phyloP scores from a whole-genome alignment of 2,329 filamentous ascomycete genomes.

The Monilinia fructigena region DNA sequence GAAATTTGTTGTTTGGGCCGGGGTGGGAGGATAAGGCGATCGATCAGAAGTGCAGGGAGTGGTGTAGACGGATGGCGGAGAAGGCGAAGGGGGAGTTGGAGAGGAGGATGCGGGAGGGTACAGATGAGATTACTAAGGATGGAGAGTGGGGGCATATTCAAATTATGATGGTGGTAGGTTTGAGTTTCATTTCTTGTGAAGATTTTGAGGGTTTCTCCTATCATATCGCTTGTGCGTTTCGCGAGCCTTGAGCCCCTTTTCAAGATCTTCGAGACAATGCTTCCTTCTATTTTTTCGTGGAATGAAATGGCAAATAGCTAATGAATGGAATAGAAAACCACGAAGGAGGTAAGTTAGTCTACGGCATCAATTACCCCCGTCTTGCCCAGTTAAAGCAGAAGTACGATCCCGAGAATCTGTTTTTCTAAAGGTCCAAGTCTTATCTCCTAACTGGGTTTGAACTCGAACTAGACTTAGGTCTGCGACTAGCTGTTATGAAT shows the following conservation, averaged over 20 bases:
- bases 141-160: slow-evolving; percentile 21
- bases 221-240: neutral
- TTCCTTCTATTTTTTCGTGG: neutral
- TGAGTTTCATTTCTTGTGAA: neutral
- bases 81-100: slow-evolving; percentile 26
- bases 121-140: slow-evolving; percentile 22
- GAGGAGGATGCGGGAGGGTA: slow-evolving; percentile 16
- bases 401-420: slow-evolving; percentile 29
- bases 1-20: slow-evolving; percentile 33
- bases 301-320: neutral
- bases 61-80: slow-evolving; percentile 28
- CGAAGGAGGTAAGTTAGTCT: slow-evolving; percentile 24
- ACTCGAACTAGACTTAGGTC: neutral
- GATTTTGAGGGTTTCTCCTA: neutral
- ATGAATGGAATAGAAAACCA: slow-evolving; percentile 22
- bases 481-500: neutral
- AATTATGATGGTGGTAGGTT: slow-evolving; percentile 25
- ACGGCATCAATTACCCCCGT: slow-evolving; percentile 29
- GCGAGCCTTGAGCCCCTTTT: neutral
- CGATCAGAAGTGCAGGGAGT: slow-evolving; percentile 29
- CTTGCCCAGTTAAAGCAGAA: slow-evolving; percentile 31
- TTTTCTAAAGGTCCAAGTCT: slow-evolving; percentile 22
- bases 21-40: slow-evolving; percentile 35
- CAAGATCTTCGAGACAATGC: neutral
- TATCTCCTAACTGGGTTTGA: neutral